Base-by-base conservation (phyloP, 1,139 yeast species). In the Wickerhamomyces sp. region DNA sequence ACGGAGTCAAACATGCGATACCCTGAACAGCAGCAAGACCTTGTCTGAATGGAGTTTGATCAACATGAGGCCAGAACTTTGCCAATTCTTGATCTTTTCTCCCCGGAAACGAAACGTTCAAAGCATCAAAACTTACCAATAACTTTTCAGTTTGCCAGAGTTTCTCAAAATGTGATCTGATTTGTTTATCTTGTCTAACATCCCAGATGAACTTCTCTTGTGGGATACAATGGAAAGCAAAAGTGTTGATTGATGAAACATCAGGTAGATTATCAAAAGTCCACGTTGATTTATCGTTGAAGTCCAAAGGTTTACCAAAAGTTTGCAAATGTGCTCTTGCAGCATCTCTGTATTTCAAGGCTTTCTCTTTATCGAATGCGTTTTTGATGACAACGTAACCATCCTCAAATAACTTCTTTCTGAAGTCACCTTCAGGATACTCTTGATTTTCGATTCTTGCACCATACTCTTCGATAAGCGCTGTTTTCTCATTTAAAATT, bases 161-260 rank as follows among this genome's bases (percentile, higher is more conserved):
- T 20, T 44, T 33, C 6, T 31, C 43, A 35, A 49, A 51, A 10
- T 42, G 40, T 5, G 32, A 38, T 16, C 41, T 23, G 21, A 51
- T 46, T n/a, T 46, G 48, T 13, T 33, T 38, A 24, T 51, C 55
- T 30, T 28, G 30, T 39, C 54, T 46, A 4, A 45, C 34, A 23
- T 53, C 55, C 57, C 57, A 52, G 40, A 52, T 36, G 28, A 47
- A 40, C 32, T 49, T 40, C 29, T 53, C 57, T 31, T 52, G 57
- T 10, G 49, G 38, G 17, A 45, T 35, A 26, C 42, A 32, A 28
- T 47, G 42, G 4, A 33, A 18, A 7, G 36, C 32, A 30, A 37
- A 48, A 11, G 42, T 35, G 31, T 45, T 41, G 31, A 40, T 42
- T 4, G 20, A n/a, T 4, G 41, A 28, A 10, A 38, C 41, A n/a